phyloP scores from a whole-genome alignment of 2,329 filamentous ascomycete species.

The Fusarium guadeloupense region DNA sequence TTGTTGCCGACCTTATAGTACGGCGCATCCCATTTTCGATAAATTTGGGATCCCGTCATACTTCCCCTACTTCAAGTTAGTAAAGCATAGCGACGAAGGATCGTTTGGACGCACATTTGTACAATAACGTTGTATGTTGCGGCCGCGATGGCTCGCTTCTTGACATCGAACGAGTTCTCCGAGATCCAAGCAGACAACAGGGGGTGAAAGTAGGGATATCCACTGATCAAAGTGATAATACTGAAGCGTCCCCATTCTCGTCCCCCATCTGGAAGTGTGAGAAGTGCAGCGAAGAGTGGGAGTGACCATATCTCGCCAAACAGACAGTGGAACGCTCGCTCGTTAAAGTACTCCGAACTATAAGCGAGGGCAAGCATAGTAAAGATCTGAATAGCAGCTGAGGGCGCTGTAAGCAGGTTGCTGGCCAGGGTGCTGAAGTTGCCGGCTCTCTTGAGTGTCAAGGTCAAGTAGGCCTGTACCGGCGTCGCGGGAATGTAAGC shows the following conservation, averaged over 20 bases:
- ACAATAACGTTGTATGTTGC: constrained; percentile 60
- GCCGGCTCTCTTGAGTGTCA: constrained; percentile 64
- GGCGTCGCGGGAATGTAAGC: constrained; percentile 61
- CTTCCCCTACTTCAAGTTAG: constrained; percentile 47
- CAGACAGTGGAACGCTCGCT: constrained; percentile 63
- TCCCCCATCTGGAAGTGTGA: constrained; percentile 57
- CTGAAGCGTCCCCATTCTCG: constrained; percentile 63
- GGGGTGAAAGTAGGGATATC: constrained; percentile 67
- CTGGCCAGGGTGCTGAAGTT: constrained; percentile 65
- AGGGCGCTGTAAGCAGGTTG: constrained; percentile 71
- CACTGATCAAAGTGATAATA: constrained; percentile 61
- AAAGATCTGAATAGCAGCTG: constrained; percentile 64
- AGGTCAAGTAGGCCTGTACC: constrained; percentile 61
- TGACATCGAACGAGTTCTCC: constrained; percentile 60
- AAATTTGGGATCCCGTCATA: constrained; percentile 58
- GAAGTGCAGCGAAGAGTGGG: constrained; percentile 60
- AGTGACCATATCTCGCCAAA: constrained; percentile 63
- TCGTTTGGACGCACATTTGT: constrained; percentile 47
- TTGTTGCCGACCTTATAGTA: constrained; percentile 67
- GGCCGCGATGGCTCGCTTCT: constrained; percentile 59
- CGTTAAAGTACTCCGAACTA: constrained; percentile 64
- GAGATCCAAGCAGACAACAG: constrained; percentile 61
- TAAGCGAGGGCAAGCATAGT: constrained; percentile 64
- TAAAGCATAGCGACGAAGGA: not conserved
- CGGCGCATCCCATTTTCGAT: constrained; percentile 61